phyloP scores from a whole-genome alignment of 441 rosid genomes.

The Francoa sonchifolia region DNA sequence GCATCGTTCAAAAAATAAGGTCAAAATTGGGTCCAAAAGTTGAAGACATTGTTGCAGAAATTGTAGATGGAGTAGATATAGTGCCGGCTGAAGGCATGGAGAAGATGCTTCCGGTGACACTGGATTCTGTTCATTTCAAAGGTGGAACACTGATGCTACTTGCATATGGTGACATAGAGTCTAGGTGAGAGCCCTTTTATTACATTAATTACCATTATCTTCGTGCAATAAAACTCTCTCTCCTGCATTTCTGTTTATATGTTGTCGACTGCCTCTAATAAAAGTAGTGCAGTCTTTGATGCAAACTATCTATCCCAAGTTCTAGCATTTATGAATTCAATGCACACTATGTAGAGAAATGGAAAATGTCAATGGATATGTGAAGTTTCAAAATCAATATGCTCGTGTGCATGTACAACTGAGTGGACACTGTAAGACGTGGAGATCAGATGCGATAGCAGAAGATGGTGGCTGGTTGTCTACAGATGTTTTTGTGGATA shows the following conservation, averaged over 20 bases:
- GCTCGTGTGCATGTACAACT: constrained; percentile 73
- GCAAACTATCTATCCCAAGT: constrained; percentile 5
- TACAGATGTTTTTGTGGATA: constrained; percentile 87
- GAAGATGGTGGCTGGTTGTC: constrained; percentile 96
- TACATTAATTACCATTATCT: background rate
- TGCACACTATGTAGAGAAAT: constrained; percentile 53
- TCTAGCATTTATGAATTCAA: constrained; percentile 17
- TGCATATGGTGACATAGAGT: constrained; percentile 87
- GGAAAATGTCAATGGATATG: constrained; percentile 71
- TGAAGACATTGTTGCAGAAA: constrained; percentile 52
- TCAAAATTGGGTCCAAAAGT: constrained; percentile 35
- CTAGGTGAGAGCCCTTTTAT: constrained; percentile 43
- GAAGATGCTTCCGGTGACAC: constrained; percentile 70
- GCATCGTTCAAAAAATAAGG: constrained; percentile 34
- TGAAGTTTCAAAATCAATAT: constrained; percentile 89
- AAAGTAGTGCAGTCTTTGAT: no score
- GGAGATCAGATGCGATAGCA: constrained; percentile 69
- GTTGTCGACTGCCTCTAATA: no score
- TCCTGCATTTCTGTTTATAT: background rate
- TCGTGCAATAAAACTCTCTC: background rate
- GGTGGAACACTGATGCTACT: constrained; percentile 76
- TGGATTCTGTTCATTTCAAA: constrained; percentile 92
- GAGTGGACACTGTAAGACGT: constrained; percentile 83
- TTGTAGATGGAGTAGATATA: constrained; percentile 45
- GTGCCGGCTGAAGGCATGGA: constrained; percentile 45